phyloP scores from a whole-genome alignment of 2,329 filamentous ascomycete species.

The Karstenula rhodostoma region DNA sequence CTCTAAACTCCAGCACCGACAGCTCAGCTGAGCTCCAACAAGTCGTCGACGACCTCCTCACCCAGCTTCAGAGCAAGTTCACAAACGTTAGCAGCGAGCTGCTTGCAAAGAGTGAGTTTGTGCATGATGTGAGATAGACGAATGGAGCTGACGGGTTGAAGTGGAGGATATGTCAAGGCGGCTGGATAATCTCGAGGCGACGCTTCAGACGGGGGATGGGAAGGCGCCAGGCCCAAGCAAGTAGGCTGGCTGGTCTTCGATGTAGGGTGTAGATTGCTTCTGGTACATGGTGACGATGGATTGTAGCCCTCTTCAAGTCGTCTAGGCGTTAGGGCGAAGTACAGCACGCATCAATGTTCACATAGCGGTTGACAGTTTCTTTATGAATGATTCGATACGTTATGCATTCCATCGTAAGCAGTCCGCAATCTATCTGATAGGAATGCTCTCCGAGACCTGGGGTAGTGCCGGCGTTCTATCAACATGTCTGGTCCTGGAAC shows the following conservation, averaged over 20 bases:
- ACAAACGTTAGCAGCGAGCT: constrained; percentile 84
- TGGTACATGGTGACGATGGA: not conserved
- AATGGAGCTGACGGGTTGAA: constrained; percentile 47
- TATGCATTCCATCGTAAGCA: constrained; percentile 7
- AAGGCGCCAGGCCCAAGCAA: constrained; percentile 37
- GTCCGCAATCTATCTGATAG: not conserved
- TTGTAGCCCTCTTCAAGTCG: not conserved
- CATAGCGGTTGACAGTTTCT: not conserved
- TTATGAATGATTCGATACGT: not conserved
- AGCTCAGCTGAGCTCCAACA: constrained; percentile 70
- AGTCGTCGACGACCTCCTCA: constrained; percentile 86
- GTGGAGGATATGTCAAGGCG: constrained; percentile 95
- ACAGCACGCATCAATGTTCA: not conserved
- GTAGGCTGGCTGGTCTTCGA: constrained; percentile 9
- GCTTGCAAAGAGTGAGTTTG: constrained; percentile 79
- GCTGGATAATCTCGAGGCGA: constrained; percentile 82
- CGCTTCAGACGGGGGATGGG: constrained; percentile 66
- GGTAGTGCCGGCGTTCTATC: not conserved
- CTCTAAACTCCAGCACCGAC: constrained; percentile 34
- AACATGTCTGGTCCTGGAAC: not conserved
- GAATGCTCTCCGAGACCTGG: not conserved
- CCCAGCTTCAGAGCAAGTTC: constrained; percentile 86
- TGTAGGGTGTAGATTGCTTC: not conserved
- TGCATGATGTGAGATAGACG: not conserved
- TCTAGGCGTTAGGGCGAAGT: not conserved